A percentile compares a stretch with the other conserved stretches of the same genome.
These are phyloP conservation scores for Arabidopsis hybrid DNA, from an alignment of 441 rosid species.

Conservation along the genomic window DNA sequence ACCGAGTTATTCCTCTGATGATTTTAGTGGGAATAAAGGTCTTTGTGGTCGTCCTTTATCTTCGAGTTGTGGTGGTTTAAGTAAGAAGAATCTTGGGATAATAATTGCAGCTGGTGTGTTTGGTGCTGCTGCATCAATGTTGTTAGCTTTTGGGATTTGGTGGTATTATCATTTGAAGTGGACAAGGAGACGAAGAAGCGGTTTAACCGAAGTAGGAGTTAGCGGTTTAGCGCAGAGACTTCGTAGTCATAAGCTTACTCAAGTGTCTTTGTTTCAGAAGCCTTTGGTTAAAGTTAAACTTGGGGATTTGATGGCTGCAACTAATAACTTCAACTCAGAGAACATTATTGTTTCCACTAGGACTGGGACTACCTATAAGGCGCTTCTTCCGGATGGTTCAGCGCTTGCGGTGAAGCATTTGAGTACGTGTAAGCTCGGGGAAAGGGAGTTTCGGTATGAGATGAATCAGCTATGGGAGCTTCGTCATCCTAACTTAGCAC, in stretches of 20 bases:
- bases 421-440: constrained; percentile 62
- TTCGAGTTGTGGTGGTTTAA: constrained; percentile 72
- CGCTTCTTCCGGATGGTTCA: constrained; percentile 86
- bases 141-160: constrained; percentile 85
- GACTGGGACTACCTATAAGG: constrained; percentile 81
- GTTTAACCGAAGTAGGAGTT: constrained; percentile 58
- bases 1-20: constrained; percentile 43
- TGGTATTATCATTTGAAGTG: constrained; percentile 78
- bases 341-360: constrained; percentile 61
- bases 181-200: constrained; percentile 45
- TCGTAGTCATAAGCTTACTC: constrained; percentile 66
- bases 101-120: constrained; percentile 85
- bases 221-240: constrained; percentile 62
- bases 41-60: constrained; percentile 80
- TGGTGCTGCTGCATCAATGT: constrained; percentile 79
- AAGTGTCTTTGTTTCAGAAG: constrained; percentile 85
- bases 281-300: constrained; percentile 84
- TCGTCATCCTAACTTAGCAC: constrained; percentile 77
- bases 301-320: constrained; percentile 83
- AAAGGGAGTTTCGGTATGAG: constrained; percentile 72
- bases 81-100: constrained; percentile 78
- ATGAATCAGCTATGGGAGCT: constrained; percentile 70
- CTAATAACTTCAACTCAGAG: constrained; percentile 65
- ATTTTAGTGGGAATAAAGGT: constrained; percentile 65
- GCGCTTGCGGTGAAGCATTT: constrained; percentile 81